Evolutionary conservation across 257 asterid genomes (phyloP).

Genomic region (Parsonsia alboflavescens): DNA sequence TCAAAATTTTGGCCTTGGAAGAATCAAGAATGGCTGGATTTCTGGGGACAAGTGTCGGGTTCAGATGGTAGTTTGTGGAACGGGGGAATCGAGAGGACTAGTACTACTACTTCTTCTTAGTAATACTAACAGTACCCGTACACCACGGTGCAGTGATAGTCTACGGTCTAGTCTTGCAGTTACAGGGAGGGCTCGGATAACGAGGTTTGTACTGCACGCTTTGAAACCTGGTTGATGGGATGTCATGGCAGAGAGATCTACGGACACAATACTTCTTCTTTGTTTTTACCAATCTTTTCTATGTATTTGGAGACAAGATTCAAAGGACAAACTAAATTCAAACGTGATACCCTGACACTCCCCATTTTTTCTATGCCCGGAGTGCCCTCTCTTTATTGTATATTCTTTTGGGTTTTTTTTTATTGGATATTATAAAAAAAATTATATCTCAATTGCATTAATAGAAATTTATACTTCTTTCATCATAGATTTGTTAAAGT

Average conservation of each 20-base stretch:
- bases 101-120: too few relatives aligned
- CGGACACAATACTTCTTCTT: neutral
- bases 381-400: too few relatives aligned
- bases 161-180: neutral
- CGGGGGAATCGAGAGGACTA: neutral
- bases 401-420: too few relatives aligned
- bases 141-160: neutral
- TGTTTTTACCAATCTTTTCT: conserved; percentile 1
- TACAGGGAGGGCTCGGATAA: conserved; percentile 31
- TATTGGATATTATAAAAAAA: too few relatives aligned
- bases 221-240: too few relatives aligned
- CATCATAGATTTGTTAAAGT: too few relatives aligned
- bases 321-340: neutral
- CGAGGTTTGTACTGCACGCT: conserved; percentile 52
- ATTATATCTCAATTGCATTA: too few relatives aligned
- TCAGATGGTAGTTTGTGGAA: conserved; percentile 22
- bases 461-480: too few relatives aligned
- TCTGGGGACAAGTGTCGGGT: conserved; percentile 46
- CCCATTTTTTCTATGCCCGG: too few relatives aligned
- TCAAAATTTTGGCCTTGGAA: conserved; percentile 28
- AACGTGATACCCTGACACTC: too few relatives aligned
- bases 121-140: neutral
- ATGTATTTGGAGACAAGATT: neutral
- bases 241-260: neutral
- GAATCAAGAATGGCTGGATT: conserved; percentile 6